phyloP scores from a whole-genome alignment of 495 filamentous ascomycete species.

The Talaromyces stipitatus region DNA sequence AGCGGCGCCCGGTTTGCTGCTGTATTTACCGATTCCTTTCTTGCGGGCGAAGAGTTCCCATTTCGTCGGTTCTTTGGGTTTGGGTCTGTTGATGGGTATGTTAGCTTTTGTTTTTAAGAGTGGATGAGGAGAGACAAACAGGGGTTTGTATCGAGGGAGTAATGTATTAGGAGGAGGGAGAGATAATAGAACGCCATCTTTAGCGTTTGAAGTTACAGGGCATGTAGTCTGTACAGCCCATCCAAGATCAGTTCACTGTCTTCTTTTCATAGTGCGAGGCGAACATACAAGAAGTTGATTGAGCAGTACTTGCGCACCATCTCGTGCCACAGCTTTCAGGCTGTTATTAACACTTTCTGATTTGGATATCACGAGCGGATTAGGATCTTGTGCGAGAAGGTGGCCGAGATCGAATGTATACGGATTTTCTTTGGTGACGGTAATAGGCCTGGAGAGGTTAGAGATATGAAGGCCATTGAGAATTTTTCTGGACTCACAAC shows the following conservation, averaged over 20 bases:
- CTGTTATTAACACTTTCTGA: constrained; percentile 31
- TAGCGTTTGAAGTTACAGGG: constrained; percentile 56
- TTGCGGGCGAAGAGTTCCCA: constrained; percentile 94
- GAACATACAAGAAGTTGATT: constrained; percentile 64
- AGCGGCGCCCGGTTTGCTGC: constrained; percentile 30
- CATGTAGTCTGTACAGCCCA: constrained; percentile 63
- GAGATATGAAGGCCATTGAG: not conserved
- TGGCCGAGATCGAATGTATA: constrained; percentile 91
- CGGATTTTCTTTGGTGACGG: constrained; percentile 72
- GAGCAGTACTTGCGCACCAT: constrained; percentile 80
- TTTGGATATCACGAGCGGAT: constrained; percentile 54
- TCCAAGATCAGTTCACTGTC: not conserved
- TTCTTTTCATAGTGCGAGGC: not conserved
- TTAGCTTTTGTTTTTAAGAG: not conserved
- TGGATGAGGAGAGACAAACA: constrained; percentile 19
- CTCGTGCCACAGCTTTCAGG: constrained; percentile 65
- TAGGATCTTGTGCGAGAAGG: constrained; percentile 72
- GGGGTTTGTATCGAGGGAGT: constrained; percentile 82
- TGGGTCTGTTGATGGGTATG: constrained; percentile 32
- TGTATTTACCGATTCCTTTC: constrained; percentile 72
- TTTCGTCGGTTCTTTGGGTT: constrained; percentile 72
- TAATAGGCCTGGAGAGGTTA: constrained; percentile 39
- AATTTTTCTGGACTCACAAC: constrained; percentile 24
- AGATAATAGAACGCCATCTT: constrained; percentile 61
- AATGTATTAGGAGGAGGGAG: constrained; percentile 61